Conservation (phyloP, 805 yeast species). For the Candida taoyuanica region DNA sequence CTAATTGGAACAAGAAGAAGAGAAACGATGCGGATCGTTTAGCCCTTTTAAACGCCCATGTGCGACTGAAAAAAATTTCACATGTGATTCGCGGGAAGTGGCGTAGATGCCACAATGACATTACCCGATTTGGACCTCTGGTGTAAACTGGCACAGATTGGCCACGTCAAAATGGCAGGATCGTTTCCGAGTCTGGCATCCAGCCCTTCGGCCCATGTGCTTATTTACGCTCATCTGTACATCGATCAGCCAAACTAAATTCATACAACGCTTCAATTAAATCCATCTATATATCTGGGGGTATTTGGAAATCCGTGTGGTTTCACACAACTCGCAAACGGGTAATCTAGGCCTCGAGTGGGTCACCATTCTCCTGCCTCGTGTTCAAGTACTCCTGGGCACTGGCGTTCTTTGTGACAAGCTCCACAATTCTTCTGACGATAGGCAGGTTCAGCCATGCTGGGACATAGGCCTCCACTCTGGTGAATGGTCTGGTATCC, state of each 20-base stretch:
- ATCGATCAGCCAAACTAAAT: background rate
- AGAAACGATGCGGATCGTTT: slow-evolving; percentile 2
- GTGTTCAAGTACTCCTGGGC: slow-evolving; percentile 47
- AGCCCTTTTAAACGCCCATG: slow-evolving; percentile 4
- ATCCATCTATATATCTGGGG: background rate
- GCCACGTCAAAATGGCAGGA: background rate
- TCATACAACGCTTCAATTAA: background rate
- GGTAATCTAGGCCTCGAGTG: slow-evolving; percentile 1
- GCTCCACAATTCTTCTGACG: slow-evolving; percentile 81
- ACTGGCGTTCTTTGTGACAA: slow-evolving; percentile 78
- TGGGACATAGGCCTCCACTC: slow-evolving; percentile 89
- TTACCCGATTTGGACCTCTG: background rate
- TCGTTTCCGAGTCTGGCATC: no score
- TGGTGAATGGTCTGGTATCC: slow-evolving; percentile 69
- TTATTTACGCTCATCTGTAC: no score
- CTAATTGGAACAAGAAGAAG: background rate
- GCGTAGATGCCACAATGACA: no score
- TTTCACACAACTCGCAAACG: background rate
- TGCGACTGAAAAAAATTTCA: slow-evolving; percentile 6
- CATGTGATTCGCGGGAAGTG: no score
- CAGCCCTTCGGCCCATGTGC: no score
- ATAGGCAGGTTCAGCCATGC: slow-evolving; percentile 89
- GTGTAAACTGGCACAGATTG: background rate
- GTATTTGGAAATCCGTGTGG: background rate
- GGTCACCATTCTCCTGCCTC: slow-evolving; percentile 20